These are phyloP conservation scores for Scutellaria galericulata DNA, from an alignment of 257 asterid genomes.

Conservation along the genomic window DNA sequence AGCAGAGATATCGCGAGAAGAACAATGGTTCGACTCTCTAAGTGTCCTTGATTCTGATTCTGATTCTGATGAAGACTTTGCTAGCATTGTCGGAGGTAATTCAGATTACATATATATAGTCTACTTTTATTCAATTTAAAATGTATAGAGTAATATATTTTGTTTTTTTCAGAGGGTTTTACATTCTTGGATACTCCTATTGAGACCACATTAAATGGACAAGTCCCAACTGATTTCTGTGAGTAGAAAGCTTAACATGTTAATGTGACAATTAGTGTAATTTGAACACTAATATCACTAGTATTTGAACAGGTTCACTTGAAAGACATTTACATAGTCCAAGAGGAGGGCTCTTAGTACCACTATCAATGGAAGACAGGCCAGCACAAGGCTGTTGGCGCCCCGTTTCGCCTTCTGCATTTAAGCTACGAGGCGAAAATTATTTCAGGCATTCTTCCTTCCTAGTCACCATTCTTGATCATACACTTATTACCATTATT, in stretches of 20 bases:
- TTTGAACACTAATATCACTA: not conserved
- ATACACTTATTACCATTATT: not conserved
- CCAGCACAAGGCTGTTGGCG: slow-evolving; percentile 62
- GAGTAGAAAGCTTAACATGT: slow-evolving; percentile 32
- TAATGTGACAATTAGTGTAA: not conserved
- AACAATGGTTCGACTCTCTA: slow-evolving; percentile 80
- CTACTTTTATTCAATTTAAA: not conserved
- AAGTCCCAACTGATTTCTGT: slow-evolving; percentile 43
- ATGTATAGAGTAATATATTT: not conserved
- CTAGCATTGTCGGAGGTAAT: slow-evolving; percentile 68
- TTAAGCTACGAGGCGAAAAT: slow-evolving; percentile 75
- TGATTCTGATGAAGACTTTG: slow-evolving; percentile 84
- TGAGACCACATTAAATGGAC: slow-evolving; percentile 37
- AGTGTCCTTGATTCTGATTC: slow-evolving; percentile 78
- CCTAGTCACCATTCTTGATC: not conserved
- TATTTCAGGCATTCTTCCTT: slow-evolving; percentile 67
- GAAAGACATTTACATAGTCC: slow-evolving; percentile 53
- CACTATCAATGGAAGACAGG: slow-evolving; percentile 53
- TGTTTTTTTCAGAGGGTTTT: slow-evolving; percentile 46
- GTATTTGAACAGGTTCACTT: slow-evolving; percentile 45
- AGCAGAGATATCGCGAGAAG: slow-evolving; percentile 63
- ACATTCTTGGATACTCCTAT: slow-evolving; percentile 39
- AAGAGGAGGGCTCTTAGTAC: slow-evolving; percentile 61
- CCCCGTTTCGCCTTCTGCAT: slow-evolving; percentile 65
- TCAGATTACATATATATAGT: not conserved